Evolutionary conservation across 2,329 filamentous ascomycete genomes (phyloP), one percentile per base, ranked within the genome.

Genomic region (Penicillium sp.): DNA sequence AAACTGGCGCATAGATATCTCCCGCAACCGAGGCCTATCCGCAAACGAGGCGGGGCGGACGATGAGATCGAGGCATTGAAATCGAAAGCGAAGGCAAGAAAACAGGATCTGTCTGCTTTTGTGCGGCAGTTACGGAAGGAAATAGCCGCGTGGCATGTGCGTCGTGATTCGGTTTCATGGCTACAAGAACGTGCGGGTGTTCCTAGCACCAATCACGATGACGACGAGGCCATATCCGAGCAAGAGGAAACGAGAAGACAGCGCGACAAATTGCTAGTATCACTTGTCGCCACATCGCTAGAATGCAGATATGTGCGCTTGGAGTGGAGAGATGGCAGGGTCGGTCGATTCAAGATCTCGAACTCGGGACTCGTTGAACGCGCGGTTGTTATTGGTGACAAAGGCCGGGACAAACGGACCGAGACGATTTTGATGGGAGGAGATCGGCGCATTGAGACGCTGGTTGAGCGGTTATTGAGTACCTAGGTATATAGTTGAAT

Each of bases 311-410:
- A 77, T 65, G 64, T 76, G 24, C 69, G 74, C 11, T 47, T 79
- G 16, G 70, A 77, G 58, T 79, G 75, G 75, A 64, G 63, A 12
- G 74, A 77, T 64, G 75, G 74, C 5, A 69, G 71, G 5, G 70
- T 78, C 26, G 76, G 75, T 3, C 65, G 73, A 43, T 70, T 79
- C 45, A 75, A 74, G 58, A 62, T 78, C 23, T 72, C 73, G 3
- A 70, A 73, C 62, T 57, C 65, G 8, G 76, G 76, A 3, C 52
- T 65, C 33, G 68, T 78, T 28, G 73, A 77, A 56, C 64, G 73
- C 11, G 74, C 73, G 3, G 72, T 77, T 47, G 70, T 78, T 14
- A 71, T 77, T 60, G 74, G 73, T 2, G 71, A 74, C 43, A 21
- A 57, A 18, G 73, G 73, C 1, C 63, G 74, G 26, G 73, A 75